These are phyloP conservation scores for Penicillium brasilianum DNA, from an alignment of 2,329 filamentous ascomycete species.

Conservation along the genomic window DNA sequence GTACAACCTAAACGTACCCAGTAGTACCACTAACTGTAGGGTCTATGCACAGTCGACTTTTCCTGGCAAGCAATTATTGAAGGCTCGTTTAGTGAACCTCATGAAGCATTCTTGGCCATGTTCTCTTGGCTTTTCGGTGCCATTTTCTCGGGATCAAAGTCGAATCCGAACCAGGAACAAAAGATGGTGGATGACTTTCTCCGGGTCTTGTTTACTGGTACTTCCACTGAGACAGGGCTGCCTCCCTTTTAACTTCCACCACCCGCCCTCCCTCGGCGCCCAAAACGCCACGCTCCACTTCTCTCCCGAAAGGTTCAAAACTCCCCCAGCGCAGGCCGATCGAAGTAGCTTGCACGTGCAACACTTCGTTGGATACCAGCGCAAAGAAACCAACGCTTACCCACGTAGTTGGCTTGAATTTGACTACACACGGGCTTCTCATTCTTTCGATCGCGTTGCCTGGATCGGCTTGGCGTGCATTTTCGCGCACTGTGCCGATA, in stretches of 20 bases:
- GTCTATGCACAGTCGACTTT: too few relatives aligned
- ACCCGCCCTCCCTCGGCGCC: neutral
- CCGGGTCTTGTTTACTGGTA: too few relatives aligned
- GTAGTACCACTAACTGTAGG: neutral
- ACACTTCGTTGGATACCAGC: neutral
- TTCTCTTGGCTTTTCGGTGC: neutral
- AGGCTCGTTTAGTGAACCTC: neutral
- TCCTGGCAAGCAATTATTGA: too few relatives aligned
- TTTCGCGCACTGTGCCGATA: neutral
- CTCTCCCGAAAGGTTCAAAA: neutral
- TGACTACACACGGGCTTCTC: neutral
- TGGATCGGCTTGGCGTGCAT: constrained; percentile 4
- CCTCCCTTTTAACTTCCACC: too few relatives aligned
- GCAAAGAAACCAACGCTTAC: neutral
- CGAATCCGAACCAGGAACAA: neutral
- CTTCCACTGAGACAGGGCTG: too few relatives aligned
- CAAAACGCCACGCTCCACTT: neutral
- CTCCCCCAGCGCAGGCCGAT: neutral
- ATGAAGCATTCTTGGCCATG: neutral
- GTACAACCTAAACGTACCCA: neutral
- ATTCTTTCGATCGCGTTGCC: neutral
- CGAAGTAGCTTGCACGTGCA: constrained; percentile 7
- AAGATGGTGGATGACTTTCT: too few relatives aligned
- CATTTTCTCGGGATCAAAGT: neutral
- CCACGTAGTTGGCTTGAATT: neutral